A percentile compares a stretch with the other conserved stretches of the same genome.
phyloP scores from a whole-genome alignment of 1,284 basidiomycete species.

The Coniferiporia sulphurascens region DNA sequence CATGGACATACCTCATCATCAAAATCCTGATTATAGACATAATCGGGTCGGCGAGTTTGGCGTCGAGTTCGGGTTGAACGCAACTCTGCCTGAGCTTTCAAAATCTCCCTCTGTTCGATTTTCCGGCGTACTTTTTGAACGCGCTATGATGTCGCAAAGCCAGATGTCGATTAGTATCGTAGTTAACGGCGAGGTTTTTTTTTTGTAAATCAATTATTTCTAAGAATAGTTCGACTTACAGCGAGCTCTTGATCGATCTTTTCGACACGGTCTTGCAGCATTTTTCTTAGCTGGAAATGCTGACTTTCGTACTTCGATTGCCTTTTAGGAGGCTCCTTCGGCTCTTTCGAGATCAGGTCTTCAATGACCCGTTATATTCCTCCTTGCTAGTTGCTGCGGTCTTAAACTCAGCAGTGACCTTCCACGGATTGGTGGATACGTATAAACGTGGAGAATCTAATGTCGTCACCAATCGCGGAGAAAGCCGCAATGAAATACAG shows the following conservation, averaged over 20 bases:
- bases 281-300: slow-evolving; percentile 56
- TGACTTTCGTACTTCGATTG: slow-evolving; percentile 37
- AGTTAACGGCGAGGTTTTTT: no score
- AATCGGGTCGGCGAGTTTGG: slow-evolving; percentile 66
- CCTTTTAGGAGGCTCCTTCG: slow-evolving; percentile 44
- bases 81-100: slow-evolving; percentile 68
- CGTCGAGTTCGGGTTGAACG: slow-evolving; percentile 71
- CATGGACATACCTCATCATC: slow-evolving; percentile 57
- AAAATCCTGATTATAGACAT: slow-evolving; percentile 64
- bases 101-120: slow-evolving; percentile 58
- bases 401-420: slow-evolving; percentile 68
- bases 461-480: slow-evolving; percentile 21
- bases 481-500: slow-evolving; percentile 24
- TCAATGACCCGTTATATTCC: slow-evolving; percentile 63
- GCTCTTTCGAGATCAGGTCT: slow-evolving; percentile 48
- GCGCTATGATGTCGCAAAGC: slow-evolving; percentile 53
- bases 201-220: no score
- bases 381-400: slow-evolving; percentile 62
- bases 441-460: slow-evolving; percentile 77
- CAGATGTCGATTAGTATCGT: no score
- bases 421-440: slow-evolving; percentile 80
- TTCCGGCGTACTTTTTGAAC: slow-evolving; percentile 62
- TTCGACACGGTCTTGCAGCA: slow-evolving; percentile 58
- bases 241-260: slow-evolving; percentile 60
- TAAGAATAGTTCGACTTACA: slow-evolving; percentile 61